Percentiles rank a stretch among this genome's conserved stretches.
phyloP scores from a whole-genome alignment of 805 yeast genomes.

The Yarrowia sp. region DNA sequence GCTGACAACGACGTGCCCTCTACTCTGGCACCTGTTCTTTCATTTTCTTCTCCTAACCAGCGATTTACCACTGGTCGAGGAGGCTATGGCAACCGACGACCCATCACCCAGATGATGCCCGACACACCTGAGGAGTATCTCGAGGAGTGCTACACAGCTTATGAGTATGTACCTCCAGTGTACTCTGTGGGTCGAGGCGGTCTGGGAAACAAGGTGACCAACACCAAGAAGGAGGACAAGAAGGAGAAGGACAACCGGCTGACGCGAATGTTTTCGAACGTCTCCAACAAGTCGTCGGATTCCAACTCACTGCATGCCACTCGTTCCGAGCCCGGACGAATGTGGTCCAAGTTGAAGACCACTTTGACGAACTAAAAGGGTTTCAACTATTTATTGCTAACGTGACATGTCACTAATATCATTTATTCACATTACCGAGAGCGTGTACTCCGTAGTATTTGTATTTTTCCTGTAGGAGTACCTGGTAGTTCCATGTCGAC shows the following conservation, averaged over 20 bases:
- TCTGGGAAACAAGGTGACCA: constrained; percentile 37
- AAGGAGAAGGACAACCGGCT: neutral
- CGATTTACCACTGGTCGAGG: constrained; percentile 42
- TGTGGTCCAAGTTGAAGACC: constrained; percentile 30
- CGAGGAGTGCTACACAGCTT: constrained; percentile 38
- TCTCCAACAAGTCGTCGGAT: neutral
- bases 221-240: neutral
- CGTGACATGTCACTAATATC: neutral
- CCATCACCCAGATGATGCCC: constrained; percentile 35
- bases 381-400: constrained; percentile 2
- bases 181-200: constrained; percentile 44
- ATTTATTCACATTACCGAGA: neutral
- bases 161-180: constrained; percentile 36
- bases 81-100: constrained; percentile 42
- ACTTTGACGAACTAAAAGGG: constrained; percentile 29
- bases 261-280: constrained; percentile 8
- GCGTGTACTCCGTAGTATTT: neutral
- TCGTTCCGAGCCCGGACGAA: constrained; percentile 15
- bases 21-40: constrained; percentile 41
- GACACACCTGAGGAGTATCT: constrained; percentile 39
- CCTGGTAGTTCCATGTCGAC: too few species aligned
- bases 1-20: constrained; percentile 32
- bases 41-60: constrained; percentile 38
- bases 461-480: neutral
- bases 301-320: constrained; percentile 20